These are phyloP conservation scores for Rubroboletus pulcherrimus DNA, from an alignment of 768 basidiomycete genomes.

Conservation along the genomic window DNA sequence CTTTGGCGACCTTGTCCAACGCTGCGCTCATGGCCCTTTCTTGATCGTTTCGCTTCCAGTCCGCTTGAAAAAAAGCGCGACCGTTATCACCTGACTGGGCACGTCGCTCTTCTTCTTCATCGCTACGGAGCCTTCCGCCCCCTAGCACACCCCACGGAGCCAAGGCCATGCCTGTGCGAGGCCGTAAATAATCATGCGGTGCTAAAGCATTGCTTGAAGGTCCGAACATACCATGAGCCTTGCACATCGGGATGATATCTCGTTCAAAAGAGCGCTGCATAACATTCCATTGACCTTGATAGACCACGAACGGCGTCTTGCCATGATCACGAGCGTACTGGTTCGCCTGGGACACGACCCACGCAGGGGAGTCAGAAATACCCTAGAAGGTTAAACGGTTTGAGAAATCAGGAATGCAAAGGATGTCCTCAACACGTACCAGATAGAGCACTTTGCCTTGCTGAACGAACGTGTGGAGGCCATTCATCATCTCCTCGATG, in stretches of 20 bases:
- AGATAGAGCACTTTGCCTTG: constrained; percentile 44
- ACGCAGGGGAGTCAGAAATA: constrained; percentile 43
- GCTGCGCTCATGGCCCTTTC: constrained; percentile 33
- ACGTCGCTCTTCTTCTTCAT: constrained; percentile 29
- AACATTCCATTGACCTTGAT: constrained; percentile 46
- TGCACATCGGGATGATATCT: constrained; percentile 43
- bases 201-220: not conserved
- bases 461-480: constrained; percentile 39
- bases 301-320: constrained; percentile 48
- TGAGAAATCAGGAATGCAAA: not conserved
- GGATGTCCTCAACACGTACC: constrained; percentile 3
- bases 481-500: constrained; percentile 45
- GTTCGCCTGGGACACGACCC: constrained; percentile 48
- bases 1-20: constrained; percentile 38
- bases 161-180: constrained; percentile 20
- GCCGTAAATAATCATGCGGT: not conserved
- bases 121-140: constrained; percentile 25
- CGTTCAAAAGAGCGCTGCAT: constrained; percentile 47
- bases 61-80: constrained; percentile 18
- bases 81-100: constrained; percentile 36
- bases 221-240: constrained; percentile 29
- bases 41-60: constrained; percentile 34
- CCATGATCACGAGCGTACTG: constrained; percentile 48
- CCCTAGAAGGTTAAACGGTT: constrained; percentile 25
- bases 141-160: constrained; percentile 38